Evolutionary conservation across 2,329 filamentous ascomycete genomes (phyloP), one percentile per base, ranked within the genome.

Genomic region (Cladosporium sp.): DNA sequence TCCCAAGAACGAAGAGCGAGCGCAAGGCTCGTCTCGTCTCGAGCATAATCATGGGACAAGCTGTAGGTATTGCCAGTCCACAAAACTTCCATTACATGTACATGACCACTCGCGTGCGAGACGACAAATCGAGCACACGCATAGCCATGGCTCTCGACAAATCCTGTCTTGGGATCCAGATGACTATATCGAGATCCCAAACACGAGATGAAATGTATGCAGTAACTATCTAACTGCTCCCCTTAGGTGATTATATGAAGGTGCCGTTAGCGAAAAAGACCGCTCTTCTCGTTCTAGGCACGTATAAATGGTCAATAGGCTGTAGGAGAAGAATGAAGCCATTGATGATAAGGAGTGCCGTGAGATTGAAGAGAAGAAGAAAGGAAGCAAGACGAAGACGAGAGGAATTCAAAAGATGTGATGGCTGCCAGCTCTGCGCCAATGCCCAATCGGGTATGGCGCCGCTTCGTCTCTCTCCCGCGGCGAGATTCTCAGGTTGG

Each of bases 191-290:
- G 9, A 27, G 22, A 27, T 5, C 9, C 22, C 4, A 27, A 9
- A 27, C 22, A n/a, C n/a, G n/a, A n/a, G 22, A 27, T 27, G 22
- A 27, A 15, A 48, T 51, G 48, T 51, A 39, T 27, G 48, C 48
- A 51, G 40, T 43, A 51, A 51, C 90, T 95, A 96, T 96, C 90
- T 95, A 96, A 92, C 89, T 80, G 86, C 84, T 85, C 82, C 79
- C 87, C 85, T 88, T 89, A 57, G 54, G 44, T 67, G 70, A 69
- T 68, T 73, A n/a, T n/a, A n/a, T 73, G 81, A 88, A 90, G 89
- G 88, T 85, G 85, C 88, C 83, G 90, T 88, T 96, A 96, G 91
- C 91, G 91, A 95, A 90, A 90, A 88, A 88, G 86, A 86, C 86
- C 88, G 86, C 84, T 74, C 69, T 62, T 66, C 73, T 87, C 75